phyloP scores from a whole-genome alignment of 228 moss, liverwort and hornwort genomes.

The Sphagnum fallax region DNA sequence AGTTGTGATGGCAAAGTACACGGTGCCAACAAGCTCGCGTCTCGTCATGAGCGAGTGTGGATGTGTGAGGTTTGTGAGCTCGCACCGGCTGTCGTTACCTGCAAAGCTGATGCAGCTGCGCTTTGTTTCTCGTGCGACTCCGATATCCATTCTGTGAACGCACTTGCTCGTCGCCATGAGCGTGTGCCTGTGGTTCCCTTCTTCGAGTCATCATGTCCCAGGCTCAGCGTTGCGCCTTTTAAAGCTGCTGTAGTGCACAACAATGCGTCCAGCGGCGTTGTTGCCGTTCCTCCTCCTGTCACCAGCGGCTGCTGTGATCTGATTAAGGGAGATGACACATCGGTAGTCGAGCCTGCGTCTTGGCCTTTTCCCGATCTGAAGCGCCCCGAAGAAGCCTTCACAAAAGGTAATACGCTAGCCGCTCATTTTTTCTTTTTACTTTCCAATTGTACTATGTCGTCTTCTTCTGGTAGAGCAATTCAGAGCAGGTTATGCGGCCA shows the following conservation, averaged over 20 bases:
- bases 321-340: constrained; percentile 20
- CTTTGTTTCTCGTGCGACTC: constrained; percentile 44
- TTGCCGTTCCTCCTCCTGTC: background rate
- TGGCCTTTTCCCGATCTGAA: constrained; percentile 43
- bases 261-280: background rate
- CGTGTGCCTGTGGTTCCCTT: constrained; percentile 39
- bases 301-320: constrained; percentile 10
- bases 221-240: too few species aligned
- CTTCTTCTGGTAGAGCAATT: too few species aligned
- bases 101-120: constrained; percentile 56
- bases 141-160: constrained; percentile 52
- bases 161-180: constrained; percentile 42
- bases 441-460: too few species aligned
- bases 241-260: too few species aligned
- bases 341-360: constrained; percentile 35
- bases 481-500: too few species aligned
- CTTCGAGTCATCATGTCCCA: constrained; percentile 27
- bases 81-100: constrained; percentile 41
- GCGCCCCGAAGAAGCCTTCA: constrained; percentile 9
- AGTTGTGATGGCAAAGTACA: constrained; percentile 46
- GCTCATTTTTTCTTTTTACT: too few species aligned
- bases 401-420: too few species aligned
- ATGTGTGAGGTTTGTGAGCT: constrained; percentile 58
- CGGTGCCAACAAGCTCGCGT: constrained; percentile 46
- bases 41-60: constrained; percentile 49